phyloP scores from a whole-genome alignment of 805 yeast genomes.

The Blastobotrys attinorum region DNA sequence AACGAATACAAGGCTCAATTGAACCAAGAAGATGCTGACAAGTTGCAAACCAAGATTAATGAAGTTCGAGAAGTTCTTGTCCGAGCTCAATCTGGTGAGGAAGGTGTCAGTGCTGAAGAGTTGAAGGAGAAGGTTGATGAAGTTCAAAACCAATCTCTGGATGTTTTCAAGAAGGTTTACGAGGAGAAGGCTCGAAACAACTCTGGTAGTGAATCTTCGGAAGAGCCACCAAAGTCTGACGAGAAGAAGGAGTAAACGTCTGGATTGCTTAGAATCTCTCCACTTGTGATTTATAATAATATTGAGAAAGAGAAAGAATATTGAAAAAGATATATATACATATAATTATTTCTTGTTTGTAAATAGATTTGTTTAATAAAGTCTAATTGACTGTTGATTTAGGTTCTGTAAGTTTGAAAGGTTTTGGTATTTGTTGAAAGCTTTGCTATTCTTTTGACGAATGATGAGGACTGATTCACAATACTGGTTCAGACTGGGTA shows the following conservation, averaged over 20 bases:
- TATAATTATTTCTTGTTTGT: not conserved
- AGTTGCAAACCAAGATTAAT: conserved; percentile 46
- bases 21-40: conserved; percentile 49
- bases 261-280: too few species aligned
- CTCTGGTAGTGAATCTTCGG: conserved; percentile 8
- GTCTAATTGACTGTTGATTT: not conserved
- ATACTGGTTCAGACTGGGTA: too few species aligned
- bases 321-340: too few species aligned
- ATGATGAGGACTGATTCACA: too few species aligned
- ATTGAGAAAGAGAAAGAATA: too few species aligned
- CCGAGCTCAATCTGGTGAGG: conserved; percentile 61
- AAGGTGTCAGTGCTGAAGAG: conserved; percentile 47
- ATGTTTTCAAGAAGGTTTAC: conserved; percentile 73
- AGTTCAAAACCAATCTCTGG: conserved; percentile 71
- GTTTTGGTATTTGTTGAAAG: too few species aligned
- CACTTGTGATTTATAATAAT: too few species aligned
- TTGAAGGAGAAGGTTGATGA: conserved; percentile 78
- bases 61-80: conserved; percentile 69
- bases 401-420: too few species aligned
- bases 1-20: conserved; percentile 65
- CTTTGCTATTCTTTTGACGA: too few species aligned
- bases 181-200: conserved; percentile 31
- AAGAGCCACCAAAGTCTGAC: conserved; percentile 16
- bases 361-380: not conserved
- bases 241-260: conserved; percentile 5